These are phyloP conservation scores for Teratosphaeria nubilosa DNA, from an alignment of 2,329 filamentous ascomycete species.

Conservation along the genomic window DNA sequence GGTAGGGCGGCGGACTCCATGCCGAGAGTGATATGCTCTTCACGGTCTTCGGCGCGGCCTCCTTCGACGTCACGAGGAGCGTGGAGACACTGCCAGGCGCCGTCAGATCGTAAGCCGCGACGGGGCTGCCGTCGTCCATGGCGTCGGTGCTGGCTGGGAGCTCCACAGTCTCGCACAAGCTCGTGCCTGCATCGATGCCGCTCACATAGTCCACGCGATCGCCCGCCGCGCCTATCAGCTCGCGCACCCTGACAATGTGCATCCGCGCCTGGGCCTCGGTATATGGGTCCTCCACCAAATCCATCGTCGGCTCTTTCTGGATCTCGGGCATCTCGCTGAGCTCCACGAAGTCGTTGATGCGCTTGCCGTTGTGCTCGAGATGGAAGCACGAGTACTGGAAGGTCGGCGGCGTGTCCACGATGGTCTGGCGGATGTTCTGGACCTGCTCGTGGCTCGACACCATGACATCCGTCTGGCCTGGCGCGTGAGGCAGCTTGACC, in stretches of 20 bases:
- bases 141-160: constrained; percentile 16
- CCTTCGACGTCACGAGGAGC: constrained; percentile 53
- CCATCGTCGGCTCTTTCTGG: constrained; percentile 64
- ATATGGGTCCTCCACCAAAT: constrained; percentile 85
- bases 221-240: constrained; percentile 85
- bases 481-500: constrained; percentile 70
- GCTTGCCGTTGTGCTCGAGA: constrained; percentile 77
- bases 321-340: constrained; percentile 81
- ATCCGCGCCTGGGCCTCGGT: constrained; percentile 97
- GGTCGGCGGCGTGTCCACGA: constrained; percentile 84
- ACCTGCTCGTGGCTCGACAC: constrained; percentile 84
- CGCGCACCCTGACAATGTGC: constrained; percentile 81
- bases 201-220: constrained; percentile 79
- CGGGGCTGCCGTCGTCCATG: constrained; percentile 28
- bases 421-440: constrained; percentile 91
- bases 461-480: constrained; percentile 74
- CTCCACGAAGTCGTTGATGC: constrained; percentile 91
- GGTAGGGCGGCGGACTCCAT: constrained; percentile 93
- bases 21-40: constrained; percentile 80
- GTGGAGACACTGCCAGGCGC: constrained; percentile 56
- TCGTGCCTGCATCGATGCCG: constrained; percentile 74
- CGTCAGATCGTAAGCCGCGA: constrained; percentile 69
- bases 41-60: constrained; percentile 73
- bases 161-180: constrained; percentile 70
- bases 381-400: constrained; percentile 99